Conservation (phyloP, 129 eudicot species). For the Deinandra increscens region DNA sequence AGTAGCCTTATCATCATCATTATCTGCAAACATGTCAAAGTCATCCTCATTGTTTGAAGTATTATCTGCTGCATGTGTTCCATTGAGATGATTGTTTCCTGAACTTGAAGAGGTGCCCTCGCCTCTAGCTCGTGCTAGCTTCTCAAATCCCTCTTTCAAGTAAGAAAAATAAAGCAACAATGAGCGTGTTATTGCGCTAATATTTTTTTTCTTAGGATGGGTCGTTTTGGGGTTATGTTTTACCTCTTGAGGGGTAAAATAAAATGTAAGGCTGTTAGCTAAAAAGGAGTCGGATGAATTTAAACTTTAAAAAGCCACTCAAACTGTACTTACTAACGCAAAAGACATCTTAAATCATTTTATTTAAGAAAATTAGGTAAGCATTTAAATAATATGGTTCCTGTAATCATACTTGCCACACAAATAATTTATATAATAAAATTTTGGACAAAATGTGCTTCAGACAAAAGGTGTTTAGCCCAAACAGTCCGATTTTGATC, state of each 20-base stretch:
- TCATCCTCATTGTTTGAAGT: constrained; percentile 41
- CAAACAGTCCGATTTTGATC: not conserved
- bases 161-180: not conserved
- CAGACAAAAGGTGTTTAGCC: no score
- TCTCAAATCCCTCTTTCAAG: constrained; percentile 87
- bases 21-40: constrained; percentile 82
- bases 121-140: constrained; percentile 66
- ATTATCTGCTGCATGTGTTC: constrained; percentile 23
- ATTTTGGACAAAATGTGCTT: not conserved
- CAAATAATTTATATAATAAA: not conserved
- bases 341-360: not conserved
- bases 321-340: not conserved
- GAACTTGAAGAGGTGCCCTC: constrained; percentile 46
- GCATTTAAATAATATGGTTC: not conserved
- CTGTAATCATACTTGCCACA: not conserved
- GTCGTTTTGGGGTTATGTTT: not conserved
- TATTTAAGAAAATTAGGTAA: not conserved
- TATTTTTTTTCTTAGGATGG: no score
- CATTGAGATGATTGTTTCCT: constrained; percentile 34
- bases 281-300: not conserved
- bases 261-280: not conserved
- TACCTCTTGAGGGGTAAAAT: not conserved
- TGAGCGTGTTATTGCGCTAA: not conserved
- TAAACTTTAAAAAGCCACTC: no score
- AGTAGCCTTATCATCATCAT: constrained; percentile 52